Base-by-base conservation (phyloP, 2,329 filamentous ascomycete genomes). In the Colletotrichum brevisporum region DNA sequence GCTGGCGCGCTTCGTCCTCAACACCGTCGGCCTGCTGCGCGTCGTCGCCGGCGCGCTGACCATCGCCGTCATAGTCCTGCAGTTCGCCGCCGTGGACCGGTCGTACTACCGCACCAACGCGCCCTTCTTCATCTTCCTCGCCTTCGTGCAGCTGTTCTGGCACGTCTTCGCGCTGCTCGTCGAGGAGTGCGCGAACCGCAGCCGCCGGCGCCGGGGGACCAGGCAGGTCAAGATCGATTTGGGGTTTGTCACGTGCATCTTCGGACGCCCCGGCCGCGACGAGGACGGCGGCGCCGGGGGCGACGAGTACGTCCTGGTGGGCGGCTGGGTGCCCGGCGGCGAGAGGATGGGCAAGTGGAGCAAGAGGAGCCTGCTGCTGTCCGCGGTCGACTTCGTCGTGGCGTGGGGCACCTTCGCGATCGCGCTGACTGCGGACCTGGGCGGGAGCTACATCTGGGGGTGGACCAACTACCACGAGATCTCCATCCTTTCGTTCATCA, bases 171-270 rank as follows among this genome's bases (percentile, higher is more conserved):
- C 63, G 26, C 13, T 70, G 2, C 13, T 67, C 26, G 12, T 15
- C 4, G 48, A 56, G 26, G 8, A 52, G 31, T 36, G 8, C 31
- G 8, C 8, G 10, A 27, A 18, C 31, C 24, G 10, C 2, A 16
- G 43, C 1, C 6, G 8, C 8, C 12, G 51, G 4, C 2, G 18
- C 15, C n/a, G 4, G 10, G 41, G 8, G n/a, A 18, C 27, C 0
- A 68, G 36, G 41, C 45, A 47, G 3, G 12, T 57, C 9, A 36
- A 52, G 16, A 6, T 70, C 12, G 67, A 70, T 27, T 9, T 70
- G 9, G 67, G 67, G 1, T 57, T 41, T 1, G 56, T 70, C 9
- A 41, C 63, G 52, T 70, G 63, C 48, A 63, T 70, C 47, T 70
- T 67, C 13, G 58, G 58, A 3, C 21, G 56, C 31, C 36, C 55